Evolutionary conservation across 805 yeast species (phyloP), one percentile per base, ranked within the genome.

Genomic region (Ogataea minuta): DNA sequence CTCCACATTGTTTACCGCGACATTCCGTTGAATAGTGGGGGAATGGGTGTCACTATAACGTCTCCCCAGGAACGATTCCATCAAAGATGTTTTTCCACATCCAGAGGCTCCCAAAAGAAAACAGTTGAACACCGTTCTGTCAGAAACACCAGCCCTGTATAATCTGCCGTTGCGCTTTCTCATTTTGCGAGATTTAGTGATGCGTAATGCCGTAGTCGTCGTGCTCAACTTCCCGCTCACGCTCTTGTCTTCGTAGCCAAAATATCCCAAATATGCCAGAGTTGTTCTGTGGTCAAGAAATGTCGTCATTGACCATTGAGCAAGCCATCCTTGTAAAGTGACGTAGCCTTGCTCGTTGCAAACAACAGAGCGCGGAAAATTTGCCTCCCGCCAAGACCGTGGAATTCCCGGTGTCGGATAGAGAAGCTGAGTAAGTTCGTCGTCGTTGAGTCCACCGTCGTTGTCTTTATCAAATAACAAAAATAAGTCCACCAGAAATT

Each of bases 301-400:
- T 0, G 98, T 91, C 0, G 96, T 88, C 85, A 93, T 84, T 52
- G 91, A 83, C 99, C 99, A 93, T 55, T 91, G 98, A 0, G 99
- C 99, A 26, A 93, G 65, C 99, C 99, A 93, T 3, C 99, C 99
- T 64, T 95, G 99, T 19, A 93, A 63, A 0, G 98, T 88, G 4
- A 93, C 89, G 57, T 79, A 76, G 0, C 96, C 97, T 46, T 80
- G 81, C 48, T 89, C 96, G 57, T 89, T 90, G 37, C 95, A 77
- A 2, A 91, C 96, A 9, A 95, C 86, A 1, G 95, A 78, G 17
- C 74, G 68, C 0, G 99, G 99, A 56, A 93, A 93, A 48, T 81
- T 81, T 0, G 86, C 74, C 10, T 85, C 89, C 25, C 72, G 70
- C 99, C 99, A 93, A 6, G 84, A 67, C 41, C 71, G 71, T 0